phyloP scores from a whole-genome alignment of 2,329 filamentous ascomycete species.

The Leptographium galeiforme region DNA sequence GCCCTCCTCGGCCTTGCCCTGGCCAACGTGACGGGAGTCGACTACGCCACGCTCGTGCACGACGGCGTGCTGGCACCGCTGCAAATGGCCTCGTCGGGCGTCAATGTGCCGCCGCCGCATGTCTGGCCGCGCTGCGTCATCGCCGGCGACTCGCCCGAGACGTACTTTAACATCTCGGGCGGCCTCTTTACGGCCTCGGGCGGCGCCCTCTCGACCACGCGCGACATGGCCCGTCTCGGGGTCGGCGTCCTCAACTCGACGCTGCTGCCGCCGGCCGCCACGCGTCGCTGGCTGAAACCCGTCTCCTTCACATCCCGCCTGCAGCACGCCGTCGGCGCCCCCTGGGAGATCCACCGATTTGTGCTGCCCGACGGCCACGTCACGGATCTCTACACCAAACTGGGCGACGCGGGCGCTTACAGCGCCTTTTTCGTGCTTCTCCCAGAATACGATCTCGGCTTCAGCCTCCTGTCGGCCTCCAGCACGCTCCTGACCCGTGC shows the following conservation, averaged over 20 bases:
- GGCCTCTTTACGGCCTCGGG: conserved; percentile 2
- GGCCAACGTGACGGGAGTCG: conserved; percentile 26
- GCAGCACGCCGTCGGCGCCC: conserved; percentile 26
- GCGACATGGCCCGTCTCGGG: conserved; percentile 27
- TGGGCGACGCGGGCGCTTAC: conserved; percentile 28
- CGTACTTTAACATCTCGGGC: neutral
- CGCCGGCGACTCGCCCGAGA: neutral
- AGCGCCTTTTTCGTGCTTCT: conserved; percentile 25
- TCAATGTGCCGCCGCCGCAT: neutral
- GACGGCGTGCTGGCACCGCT: conserved; percentile 27
- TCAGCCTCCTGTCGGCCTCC: conserved; percentile 23
- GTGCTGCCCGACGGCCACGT: conserved; percentile 23
- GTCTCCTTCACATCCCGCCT: conserved; percentile 22
- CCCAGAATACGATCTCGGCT: conserved; percentile 31
- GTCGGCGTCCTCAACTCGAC: conserved; percentile 27
- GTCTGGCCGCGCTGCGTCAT: conserved; percentile 2
- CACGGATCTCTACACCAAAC: conserved; percentile 33
- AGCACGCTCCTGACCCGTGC: conserved; percentile 2
- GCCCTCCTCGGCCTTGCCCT: conserved; percentile 30
- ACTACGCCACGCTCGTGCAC: conserved; percentile 24
- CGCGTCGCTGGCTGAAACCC: conserved; percentile 32
- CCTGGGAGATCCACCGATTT: conserved; percentile 32
- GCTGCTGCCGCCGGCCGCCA: conserved; percentile 24
- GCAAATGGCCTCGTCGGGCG: conserved; percentile 19
- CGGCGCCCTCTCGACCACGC: neutral